Conservation (phyloP, 2,329 filamentous ascomycete genomes). For the Simplicillium sp. region DNA sequence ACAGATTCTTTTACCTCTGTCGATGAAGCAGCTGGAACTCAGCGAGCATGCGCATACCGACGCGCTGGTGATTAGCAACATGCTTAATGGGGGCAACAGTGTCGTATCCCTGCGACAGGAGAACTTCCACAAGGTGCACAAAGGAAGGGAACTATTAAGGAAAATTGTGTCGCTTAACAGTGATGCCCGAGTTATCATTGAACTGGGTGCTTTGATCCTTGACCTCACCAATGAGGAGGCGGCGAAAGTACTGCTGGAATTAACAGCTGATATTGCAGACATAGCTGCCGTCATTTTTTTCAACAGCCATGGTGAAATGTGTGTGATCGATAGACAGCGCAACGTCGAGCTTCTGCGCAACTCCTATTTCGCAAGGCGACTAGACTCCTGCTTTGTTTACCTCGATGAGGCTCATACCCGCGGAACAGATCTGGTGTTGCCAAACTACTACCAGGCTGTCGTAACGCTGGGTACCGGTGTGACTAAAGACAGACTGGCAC, state of each 20-base stretch:
- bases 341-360: conserved; percentile 38
- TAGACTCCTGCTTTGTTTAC: conserved; percentile 54
- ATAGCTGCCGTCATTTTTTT: conserved; percentile 44
- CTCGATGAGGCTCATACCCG: conserved; percentile 63
- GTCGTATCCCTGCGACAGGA: conserved; percentile 12
- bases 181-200: conserved; percentile 35
- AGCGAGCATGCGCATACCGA: conserved; percentile 52
- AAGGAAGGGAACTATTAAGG: too few relatives aligned
- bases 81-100: conserved; percentile 45
- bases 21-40: conserved; percentile 46
- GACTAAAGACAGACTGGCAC: conserved; percentile 59
- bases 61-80: conserved; percentile 50
- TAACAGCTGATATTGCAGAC: background rate
- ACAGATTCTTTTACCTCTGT: conserved; percentile 44
- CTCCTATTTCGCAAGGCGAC: conserved; percentile 47
- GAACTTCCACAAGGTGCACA: too few relatives aligned
- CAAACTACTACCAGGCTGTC: conserved; percentile 47
- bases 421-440: conserved; percentile 59
- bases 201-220: conserved; percentile 62
- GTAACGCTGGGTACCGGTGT: conserved; percentile 57
- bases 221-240: conserved; percentile 50
- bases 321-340: conserved; percentile 39
- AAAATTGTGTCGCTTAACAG: background rate
- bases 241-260: conserved; percentile 40
- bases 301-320: conserved; percentile 42